Evolutionary conservation across 768 basidiomycete species (phyloP).

Genomic region (Kwoniella heveanensis): DNA sequence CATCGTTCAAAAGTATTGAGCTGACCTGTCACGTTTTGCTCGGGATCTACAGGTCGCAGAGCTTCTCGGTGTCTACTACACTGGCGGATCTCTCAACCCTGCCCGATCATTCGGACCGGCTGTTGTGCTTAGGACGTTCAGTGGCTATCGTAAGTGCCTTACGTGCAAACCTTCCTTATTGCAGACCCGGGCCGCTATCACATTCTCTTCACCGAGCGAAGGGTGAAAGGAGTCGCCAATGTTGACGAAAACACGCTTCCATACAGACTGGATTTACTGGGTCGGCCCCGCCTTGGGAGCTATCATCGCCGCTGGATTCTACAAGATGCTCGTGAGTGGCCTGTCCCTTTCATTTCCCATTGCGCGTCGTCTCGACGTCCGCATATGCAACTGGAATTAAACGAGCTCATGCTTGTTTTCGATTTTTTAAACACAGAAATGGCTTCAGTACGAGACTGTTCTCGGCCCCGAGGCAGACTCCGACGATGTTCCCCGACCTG

Average conservation of each 20-base stretch:
- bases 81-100: slow-evolving; percentile 55
- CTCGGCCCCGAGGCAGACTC: slow-evolving; percentile 49
- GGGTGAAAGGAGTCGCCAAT: no score
- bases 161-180: background rate
- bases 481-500: slow-evolving; percentile 11
- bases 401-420: no score
- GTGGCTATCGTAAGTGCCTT: slow-evolving; percentile 34
- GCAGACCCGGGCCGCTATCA: no score
- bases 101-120: slow-evolving; percentile 51
- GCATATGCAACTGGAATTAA: no score
- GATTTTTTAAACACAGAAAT: slow-evolving; percentile 30
- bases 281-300: slow-evolving; percentile 52
- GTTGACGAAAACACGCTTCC: background rate
- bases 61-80: slow-evolving; percentile 54
- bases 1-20: no score
- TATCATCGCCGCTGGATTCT: slow-evolving; percentile 52
- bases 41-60: slow-evolving; percentile 38
- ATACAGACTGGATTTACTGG: slow-evolving; percentile 54
- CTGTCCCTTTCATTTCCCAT: no score
- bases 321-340: slow-evolving; percentile 49
- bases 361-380: no score
- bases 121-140: slow-evolving; percentile 48
- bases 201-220: no score
- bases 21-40: background rate
- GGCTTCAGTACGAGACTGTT: slow-evolving; percentile 55